Conservation (phyloP, 345 rosid genomes). For the Dipteronia sinensis region DNA sequence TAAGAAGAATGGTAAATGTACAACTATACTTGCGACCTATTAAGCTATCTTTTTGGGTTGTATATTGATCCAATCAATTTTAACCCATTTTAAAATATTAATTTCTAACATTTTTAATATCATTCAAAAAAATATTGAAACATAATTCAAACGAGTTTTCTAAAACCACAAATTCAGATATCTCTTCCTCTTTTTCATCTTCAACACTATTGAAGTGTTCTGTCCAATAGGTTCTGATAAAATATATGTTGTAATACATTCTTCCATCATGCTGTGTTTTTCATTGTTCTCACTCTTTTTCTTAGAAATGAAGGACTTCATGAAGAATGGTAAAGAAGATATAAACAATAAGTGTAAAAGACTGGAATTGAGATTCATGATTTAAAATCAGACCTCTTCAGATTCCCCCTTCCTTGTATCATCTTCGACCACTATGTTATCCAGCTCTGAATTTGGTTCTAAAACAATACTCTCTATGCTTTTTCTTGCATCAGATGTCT, state of each 20-base stretch:
- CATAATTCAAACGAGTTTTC: not conserved
- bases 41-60: not conserved
- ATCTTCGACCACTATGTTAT: slow-evolving; percentile 22
- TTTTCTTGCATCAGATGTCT: slow-evolving; percentile 3
- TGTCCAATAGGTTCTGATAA: slow-evolving; percentile 22
- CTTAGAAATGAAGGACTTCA: not conserved
- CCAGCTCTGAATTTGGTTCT: not conserved
- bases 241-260: slow-evolving; percentile 11
- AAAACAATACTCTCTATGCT: not conserved
- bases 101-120: not conserved
- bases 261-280: slow-evolving; percentile 20
- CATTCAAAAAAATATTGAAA: not conserved
- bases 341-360: not conserved
- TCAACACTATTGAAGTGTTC: slow-evolving; percentile 19
- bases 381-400: slow-evolving; percentile 31
- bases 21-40: not conserved
- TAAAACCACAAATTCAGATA: slow-evolving; percentile 19
- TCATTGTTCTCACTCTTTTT: slow-evolving; percentile 8
- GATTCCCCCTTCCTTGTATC: slow-evolving; percentile 28
- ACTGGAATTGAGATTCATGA: slow-evolving; percentile 6
- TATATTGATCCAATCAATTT: not conserved
- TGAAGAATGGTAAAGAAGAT: not conserved
- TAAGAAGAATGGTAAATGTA: not conserved
- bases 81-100: not conserved
- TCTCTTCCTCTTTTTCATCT: slow-evolving; percentile 18